Evolutionary conservation across 1,284 basidiomycete species (phyloP), one percentile per base, ranked within the genome.

Genomic region (Irpex sp.): DNA sequence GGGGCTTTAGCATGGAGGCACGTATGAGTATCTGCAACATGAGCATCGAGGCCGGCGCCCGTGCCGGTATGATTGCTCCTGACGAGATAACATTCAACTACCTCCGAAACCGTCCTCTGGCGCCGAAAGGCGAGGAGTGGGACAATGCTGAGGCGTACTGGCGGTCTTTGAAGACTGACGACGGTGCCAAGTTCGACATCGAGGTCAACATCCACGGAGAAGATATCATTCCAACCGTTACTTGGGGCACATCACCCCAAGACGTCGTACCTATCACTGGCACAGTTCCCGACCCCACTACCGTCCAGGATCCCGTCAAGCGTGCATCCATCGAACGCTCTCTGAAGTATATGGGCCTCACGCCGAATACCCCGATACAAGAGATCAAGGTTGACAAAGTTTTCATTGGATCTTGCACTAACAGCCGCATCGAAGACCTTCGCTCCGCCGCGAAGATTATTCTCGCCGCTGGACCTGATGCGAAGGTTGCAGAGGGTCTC

Each of bases 1-100:
- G 94, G 63, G 84, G 84, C 13, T 91, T 97, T 73, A 94, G 91
- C 71, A 96, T 97, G 94, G 95, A 98, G 75, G 94, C 92, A 47
- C 87, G 95, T 58, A 97, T 97, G 95, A 95, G 93, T 69, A 94
- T 95, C 68, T 97, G 95, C 78, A 98, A 98, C 80, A 98, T 98
- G 95, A 95, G 93, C 66, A 97, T 98, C 74, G 95, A 98, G 77
- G 96, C 89, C 64, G 95, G 95, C 72, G 96, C 95, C 66, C 87
- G 95, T 70, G 94, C 94, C 5, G 95, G 95, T 62, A 95, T 98
- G 94, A 87, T 98, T 66, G 95, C 95, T 9, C 95, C 95, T 0
- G 95, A 98, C 75, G 92, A 97, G 43, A 79, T 90, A 67, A 98
- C 96, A 6, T 96, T 97, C 75, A 82, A 83, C 58, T 98, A 98